Base-by-base conservation (phyloP, 768 basidiomycete genomes). In the Mycena olivaceomarginata region DNA sequence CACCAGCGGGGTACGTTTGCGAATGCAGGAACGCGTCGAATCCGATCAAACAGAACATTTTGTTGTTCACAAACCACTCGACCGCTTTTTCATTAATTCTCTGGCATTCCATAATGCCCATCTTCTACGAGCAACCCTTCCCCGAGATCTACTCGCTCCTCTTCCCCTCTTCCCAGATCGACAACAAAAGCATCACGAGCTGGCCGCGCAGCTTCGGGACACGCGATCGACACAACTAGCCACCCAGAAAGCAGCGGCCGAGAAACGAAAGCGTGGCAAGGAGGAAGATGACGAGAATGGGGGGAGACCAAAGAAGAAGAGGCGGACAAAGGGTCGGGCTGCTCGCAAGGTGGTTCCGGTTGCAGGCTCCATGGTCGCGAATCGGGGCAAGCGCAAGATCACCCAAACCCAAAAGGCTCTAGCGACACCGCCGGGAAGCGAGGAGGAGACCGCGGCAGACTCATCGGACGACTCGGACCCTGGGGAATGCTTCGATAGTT, bases 1-100 rank as follows among this genome's bases (percentile, higher is more conserved):
- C 11, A 43, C 74, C 6, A 63, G 51, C 11, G 78, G 74, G 15
- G 43, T 46, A 8, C 69, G 67, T 6, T 37, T 45, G 16, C 22
- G 70, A 20, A 67, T 73, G n/a, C 82, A 81, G 53, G 81, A 83
- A 75, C 70, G 81, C 4, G 43, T 65, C 22, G 62, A 57, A 9
- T 79, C 79, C 6, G 48, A 22, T 13, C 57, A 68, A 6, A 74
- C 46, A 1, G 68, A 67, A 3, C 37, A 69, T 10, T 63, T 37
- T 48, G 70, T 83, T 31, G 39, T 63, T 22, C 82, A 83, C 65
- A 25, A 25, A 25, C 71, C 41, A 10, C 51, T 39, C 20, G 59
- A 74, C 15, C 75, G 78, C 10, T 84, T 56, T 53, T 51, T 84
- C 25, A 51, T 84, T 56, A 84, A 83, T 53, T 69, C 78, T 48